phyloP scores from a whole-genome alignment of 306 rosid species.

The Vigna unguiculata region DNA sequence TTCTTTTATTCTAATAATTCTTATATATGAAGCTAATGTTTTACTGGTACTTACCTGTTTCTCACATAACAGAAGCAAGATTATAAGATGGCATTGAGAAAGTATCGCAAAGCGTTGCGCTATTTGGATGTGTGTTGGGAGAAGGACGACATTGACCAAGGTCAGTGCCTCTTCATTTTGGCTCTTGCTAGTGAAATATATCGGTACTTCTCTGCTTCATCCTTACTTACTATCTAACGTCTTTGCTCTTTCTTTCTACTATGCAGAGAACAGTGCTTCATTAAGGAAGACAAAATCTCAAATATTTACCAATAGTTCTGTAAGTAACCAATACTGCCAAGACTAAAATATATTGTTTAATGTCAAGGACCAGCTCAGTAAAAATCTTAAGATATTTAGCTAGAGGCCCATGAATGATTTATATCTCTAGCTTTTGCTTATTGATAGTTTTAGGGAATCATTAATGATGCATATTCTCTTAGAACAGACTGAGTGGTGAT shows the following conservation, averaged over 20 bases:
- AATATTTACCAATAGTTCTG: constrained; percentile 64
- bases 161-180: constrained; percentile 32
- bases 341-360: background rate
- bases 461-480: background rate
- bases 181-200: background rate
- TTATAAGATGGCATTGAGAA: constrained; percentile 56
- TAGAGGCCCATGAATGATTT: constrained; percentile 7
- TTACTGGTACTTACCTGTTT: constrained; percentile 2
- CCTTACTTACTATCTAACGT: constrained; percentile 35
- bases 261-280: constrained; percentile 54
- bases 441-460: background rate
- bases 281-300: constrained; percentile 65
- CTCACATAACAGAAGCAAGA: constrained; percentile 52
- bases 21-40: background rate
- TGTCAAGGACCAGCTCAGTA: background rate
- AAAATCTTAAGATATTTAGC: constrained; percentile 1
- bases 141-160: constrained; percentile 63
- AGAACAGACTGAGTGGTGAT: background rate
- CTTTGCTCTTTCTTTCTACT: background rate
- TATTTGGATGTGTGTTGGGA: constrained; percentile 70
- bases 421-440: background rate
- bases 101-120: constrained; percentile 65
- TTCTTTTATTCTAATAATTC: background rate
- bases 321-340: constrained; percentile 41
- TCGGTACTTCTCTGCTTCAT: background rate